Percentiles rank a stretch among this genome's conserved stretches.
These are phyloP conservation scores for Trichoderma polysporum DNA, from an alignment of 2,329 filamentous ascomycete species.

Conservation along the genomic window DNA sequence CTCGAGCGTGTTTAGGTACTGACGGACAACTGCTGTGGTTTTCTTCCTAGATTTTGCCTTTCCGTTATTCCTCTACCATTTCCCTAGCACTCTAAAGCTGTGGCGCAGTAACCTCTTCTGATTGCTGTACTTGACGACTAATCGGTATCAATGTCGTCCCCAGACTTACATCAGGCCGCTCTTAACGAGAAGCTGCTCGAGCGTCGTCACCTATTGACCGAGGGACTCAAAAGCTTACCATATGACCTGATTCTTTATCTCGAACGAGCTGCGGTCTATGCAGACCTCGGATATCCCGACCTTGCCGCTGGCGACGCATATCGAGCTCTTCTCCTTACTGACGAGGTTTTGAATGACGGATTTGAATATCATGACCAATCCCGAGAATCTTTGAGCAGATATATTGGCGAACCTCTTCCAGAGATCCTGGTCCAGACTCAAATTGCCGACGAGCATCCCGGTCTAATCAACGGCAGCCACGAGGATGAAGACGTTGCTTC, in stretches of 20 bases:
- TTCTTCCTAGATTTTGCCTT: background rate
- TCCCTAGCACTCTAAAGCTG: background rate
- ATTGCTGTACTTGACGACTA: background rate
- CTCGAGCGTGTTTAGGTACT: background rate
- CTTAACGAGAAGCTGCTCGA: constrained; percentile 49
- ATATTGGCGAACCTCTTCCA: constrained; percentile 38
- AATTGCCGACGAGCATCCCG: constrained; percentile 38
- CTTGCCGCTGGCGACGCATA: constrained; percentile 89
- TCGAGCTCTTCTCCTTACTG: constrained; percentile 79
- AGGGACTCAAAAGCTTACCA: constrained; percentile 50
- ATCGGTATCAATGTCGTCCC: constrained; percentile 27
- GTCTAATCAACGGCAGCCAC: constrained; percentile 34
- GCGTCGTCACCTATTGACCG: constrained; percentile 57
- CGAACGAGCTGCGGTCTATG: constrained; percentile 69
- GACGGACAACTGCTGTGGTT: background rate
- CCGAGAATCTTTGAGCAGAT: constrained; percentile 47
- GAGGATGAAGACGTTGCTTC: constrained; percentile 36
- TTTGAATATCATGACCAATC: constrained; percentile 80
- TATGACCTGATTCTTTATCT: constrained; percentile 66
- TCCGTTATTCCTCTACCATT: background rate
- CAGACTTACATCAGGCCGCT: constrained; percentile 36
- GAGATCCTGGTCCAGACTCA: constrained; percentile 48
- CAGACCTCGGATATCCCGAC: constrained; percentile 80
- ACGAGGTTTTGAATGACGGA: constrained; percentile 74
- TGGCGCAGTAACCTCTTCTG: constrained; percentile 3